Percentiles rank a stretch among this genome's conserved stretches.
These are phyloP conservation scores for Calonectria multiphialidica DNA, from an alignment of 2,329 filamentous ascomycete species.

Conservation along the genomic window DNA sequence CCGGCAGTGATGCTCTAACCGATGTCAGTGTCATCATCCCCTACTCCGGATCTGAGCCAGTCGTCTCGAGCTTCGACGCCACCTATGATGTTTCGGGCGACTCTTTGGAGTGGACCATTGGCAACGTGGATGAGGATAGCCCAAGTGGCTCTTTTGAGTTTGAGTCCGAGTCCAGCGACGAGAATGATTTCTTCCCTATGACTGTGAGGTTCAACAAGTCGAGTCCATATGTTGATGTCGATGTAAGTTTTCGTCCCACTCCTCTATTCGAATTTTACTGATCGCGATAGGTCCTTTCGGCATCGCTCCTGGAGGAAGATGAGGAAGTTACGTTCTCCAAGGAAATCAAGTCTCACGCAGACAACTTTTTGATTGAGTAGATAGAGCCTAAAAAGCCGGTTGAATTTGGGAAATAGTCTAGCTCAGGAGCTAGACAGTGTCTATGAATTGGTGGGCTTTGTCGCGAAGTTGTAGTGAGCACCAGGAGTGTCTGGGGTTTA, in stretches of 20 bases:
- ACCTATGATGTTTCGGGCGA: slow-evolving; percentile 95
- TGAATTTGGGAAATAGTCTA: slow-evolving; percentile 25
- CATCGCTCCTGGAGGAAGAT: slow-evolving; percentile 79
- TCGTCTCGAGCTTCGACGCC: slow-evolving; percentile 92
- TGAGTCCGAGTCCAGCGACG: slow-evolving; percentile 87
- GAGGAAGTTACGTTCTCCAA: slow-evolving; percentile 87
- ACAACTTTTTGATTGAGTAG: slow-evolving; percentile 83
- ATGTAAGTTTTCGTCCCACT: slow-evolving; percentile 72
- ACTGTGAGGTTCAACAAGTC: slow-evolving; percentile 88
- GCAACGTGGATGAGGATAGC: slow-evolving; percentile 85
- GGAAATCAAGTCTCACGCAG: slow-evolving; percentile 81
- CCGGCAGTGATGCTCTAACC: slow-evolving; percentile 80
- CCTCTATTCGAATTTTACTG: neutral
- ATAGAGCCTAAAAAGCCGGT: slow-evolving; percentile 38
- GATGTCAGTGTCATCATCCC: slow-evolving; percentile 92
- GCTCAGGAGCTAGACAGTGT: slow-evolving; percentile 24
- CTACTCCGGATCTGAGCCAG: slow-evolving; percentile 85
- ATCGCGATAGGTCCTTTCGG: slow-evolving; percentile 68
- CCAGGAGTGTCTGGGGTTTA: slow-evolving; percentile 42
- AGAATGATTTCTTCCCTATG: slow-evolving; percentile 99
- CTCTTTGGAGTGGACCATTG: slow-evolving; percentile 93
- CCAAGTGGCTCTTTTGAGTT: slow-evolving; percentile 93
- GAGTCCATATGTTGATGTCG: slow-evolving; percentile 89
- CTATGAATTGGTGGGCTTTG: slow-evolving; percentile 41
- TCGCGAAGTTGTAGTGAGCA: slow-evolving; percentile 35